Base-by-base conservation (phyloP, 148 eudicot genomes). In the Rhododendron henanense region DNA sequence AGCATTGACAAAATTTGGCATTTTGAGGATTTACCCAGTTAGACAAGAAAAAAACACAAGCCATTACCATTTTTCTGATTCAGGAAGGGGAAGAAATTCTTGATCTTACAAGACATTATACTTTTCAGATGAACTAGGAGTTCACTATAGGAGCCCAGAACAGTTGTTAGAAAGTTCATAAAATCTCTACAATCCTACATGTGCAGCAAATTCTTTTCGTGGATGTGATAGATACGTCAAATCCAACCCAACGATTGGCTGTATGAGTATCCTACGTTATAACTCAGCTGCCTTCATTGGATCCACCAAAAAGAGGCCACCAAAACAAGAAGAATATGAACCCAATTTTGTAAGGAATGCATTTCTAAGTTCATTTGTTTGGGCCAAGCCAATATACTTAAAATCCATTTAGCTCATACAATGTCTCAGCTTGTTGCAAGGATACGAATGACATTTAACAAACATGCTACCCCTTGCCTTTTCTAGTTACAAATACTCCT, bases 11-110 rank as follows among this genome's bases (percentile, higher is more conserved):
- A 67, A 25, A 25, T 9, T 25, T 25, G 19, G 83, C 39, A 14
- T 50, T 31, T 51, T 13, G 37, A 2, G 9, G 39, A 57, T 57
- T 57, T 55, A 15, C 41, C 51, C 83, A 53, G 28, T 16, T 81
- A 81, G 50, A 81, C 25, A 81, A 51, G 67, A 31, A 55, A 81
- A 53, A 81, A 57, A 25, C 69, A 19, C 69, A 81, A 8, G 65
- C 39, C 83, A 28, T 80, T 28, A 21, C 37, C 48, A 81, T 57
- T 57, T 51, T 51, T 35, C 21, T 81, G 16, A 23, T 35, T 33
- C 47, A 33, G 5, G 45, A 33, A 51, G 25, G 47, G 47, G 67
- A 51, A 53, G 55, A 80, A 31, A 55, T 61, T 55, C 65, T 33
- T 8, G 45, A 81, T 81, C 83, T 81, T 15, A 33, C 83, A 53